Evolutionary conservation across 352 stramenopile species (phyloP).

Genomic region (Globisporangium middletonii): DNA sequence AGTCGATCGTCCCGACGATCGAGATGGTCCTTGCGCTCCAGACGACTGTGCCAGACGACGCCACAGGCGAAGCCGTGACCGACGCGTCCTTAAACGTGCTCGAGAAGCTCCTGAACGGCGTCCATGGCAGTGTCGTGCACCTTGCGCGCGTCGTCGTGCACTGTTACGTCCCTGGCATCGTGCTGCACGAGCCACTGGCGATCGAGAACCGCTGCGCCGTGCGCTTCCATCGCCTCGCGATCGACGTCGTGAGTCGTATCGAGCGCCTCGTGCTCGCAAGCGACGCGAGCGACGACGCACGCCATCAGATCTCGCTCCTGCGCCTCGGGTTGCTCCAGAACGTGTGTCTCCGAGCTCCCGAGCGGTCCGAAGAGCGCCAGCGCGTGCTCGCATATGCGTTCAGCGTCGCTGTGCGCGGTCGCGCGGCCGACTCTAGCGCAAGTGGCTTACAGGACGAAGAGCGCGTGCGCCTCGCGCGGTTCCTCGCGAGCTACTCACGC

Average conservation of each 20-base stretch:
- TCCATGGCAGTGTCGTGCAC: conserved; percentile 46
- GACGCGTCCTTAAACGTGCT: conserved; percentile 40
- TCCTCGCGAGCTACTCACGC: conserved; percentile 70
- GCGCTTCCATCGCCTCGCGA: conserved; percentile 63
- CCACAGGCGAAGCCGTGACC: conserved; percentile 26
- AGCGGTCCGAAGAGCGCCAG: conserved; percentile 63
- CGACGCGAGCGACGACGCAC: conserved; percentile 24
- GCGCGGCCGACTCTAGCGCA: conserved; percentile 3
- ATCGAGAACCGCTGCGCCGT: conserved; percentile 43
- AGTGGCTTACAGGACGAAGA: conserved; percentile 43
- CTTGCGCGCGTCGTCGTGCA: conserved; percentile 58
- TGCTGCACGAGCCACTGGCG: conserved; percentile 57
- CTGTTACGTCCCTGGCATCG: conserved; percentile 63
- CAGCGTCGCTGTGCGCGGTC: conserved; percentile 23
- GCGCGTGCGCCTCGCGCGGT: conserved; percentile 49
- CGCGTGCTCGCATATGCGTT: conserved; percentile 58
- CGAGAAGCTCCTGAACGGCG: conserved; percentile 33
- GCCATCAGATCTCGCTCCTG: conserved; percentile 39
- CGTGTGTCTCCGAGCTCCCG: conserved; percentile 67
- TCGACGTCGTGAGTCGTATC: conserved; percentile 39
- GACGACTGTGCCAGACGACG: conserved; percentile 35
- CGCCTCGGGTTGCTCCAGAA: conserved; percentile 65
- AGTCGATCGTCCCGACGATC: conserved; percentile 73
- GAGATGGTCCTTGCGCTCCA: conserved; percentile 61
- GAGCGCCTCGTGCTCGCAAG: conserved; percentile 19